Evolutionary conservation across 164 flowering plant species (phyloP).

Genomic region (Cinnamomum micranthum): DNA sequence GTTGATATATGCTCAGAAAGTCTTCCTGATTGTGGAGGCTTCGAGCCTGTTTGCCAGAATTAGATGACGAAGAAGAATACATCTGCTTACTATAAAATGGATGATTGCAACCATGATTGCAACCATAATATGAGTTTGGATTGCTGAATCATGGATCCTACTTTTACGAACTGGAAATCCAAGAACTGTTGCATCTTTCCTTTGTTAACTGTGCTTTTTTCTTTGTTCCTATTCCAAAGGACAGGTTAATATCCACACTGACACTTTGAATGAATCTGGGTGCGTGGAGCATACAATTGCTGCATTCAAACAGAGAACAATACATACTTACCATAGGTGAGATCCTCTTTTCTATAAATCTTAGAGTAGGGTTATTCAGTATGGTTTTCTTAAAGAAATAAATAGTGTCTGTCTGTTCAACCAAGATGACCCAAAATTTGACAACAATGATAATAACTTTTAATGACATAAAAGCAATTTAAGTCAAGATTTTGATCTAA

Average conservation of each 20-base stretch:
- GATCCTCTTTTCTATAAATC: background rate
- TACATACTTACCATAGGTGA: slow-evolving; percentile 97
- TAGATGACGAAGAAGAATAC: no score
- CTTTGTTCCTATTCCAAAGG: slow-evolving; percentile 2
- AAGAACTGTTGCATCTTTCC: background rate
- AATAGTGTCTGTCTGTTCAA: background rate
- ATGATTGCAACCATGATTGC: no score
- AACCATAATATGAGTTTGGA: background rate
- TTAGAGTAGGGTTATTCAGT: background rate
- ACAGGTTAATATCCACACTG: slow-evolving; percentile 97
- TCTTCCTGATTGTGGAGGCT: no score
- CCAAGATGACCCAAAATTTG: no score
- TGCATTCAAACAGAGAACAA: slow-evolving; percentile 86
- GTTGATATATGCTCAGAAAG: no score
- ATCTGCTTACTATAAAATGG: no score
- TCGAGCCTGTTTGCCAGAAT: no score
- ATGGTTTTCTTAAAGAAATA: background rate
- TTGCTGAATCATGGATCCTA: background rate
- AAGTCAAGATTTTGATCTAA: no score
- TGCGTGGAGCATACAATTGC: slow-evolving; percentile 93
- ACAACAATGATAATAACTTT: no score
- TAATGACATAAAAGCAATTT: no score
- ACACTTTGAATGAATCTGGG: slow-evolving; percentile 98
- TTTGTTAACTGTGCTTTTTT: background rate
- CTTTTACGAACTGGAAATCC: background rate